Percentiles rank a stretch among this genome's conserved stretches.
phyloP scores from a whole-genome alignment of 768 basidiomycete genomes.

The Scleroderma bovista region DNA sequence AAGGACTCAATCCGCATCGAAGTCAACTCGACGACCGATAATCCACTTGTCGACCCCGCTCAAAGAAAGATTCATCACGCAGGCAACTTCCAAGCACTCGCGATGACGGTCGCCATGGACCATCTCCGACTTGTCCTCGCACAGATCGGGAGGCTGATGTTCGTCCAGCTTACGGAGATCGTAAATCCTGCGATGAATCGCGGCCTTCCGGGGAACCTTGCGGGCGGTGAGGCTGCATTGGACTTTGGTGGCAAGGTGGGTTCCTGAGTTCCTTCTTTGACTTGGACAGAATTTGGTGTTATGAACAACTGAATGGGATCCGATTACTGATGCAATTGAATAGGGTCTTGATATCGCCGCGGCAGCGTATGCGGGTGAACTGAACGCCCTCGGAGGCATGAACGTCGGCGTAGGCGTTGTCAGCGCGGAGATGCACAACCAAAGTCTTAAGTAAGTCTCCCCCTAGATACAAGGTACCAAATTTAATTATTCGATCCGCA shows the following conservation, averaged over 20 bases:
- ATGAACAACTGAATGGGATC: background rate
- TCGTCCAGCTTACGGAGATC: conserved; percentile 55
- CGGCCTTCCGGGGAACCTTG: conserved; percentile 74
- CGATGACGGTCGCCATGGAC: conserved; percentile 84
- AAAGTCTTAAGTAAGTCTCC: conserved; percentile 73
- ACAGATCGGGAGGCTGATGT: conserved; percentile 65
- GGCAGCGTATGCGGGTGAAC: conserved; percentile 77
- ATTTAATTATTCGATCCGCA: conserved; percentile 18
- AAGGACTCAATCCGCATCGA: conserved; percentile 62
- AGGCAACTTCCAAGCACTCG: conserved; percentile 88
- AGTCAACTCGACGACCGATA: conserved; percentile 87
- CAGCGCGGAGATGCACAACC: conserved; percentile 89
- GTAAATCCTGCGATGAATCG: conserved; percentile 61
- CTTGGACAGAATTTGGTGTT: background rate
- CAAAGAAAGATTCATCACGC: conserved; percentile 63
- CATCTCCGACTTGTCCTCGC: conserved; percentile 72
- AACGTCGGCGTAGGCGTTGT: conserved; percentile 83
- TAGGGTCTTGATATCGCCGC: conserved; percentile 75
- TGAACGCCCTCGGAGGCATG: conserved; percentile 67
- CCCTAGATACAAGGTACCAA: background rate
- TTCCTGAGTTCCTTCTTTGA: background rate
- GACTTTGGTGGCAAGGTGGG: conserved; percentile 68
- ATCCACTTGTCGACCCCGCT: conserved; percentile 73
- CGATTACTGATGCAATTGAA: background rate
- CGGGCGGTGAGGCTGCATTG: conserved; percentile 73